Evolutionary conservation across 2,329 filamentous ascomycete species (phyloP), one percentile per base, ranked within the genome.

Genomic region (Acephala macrosclerotiorum): DNA sequence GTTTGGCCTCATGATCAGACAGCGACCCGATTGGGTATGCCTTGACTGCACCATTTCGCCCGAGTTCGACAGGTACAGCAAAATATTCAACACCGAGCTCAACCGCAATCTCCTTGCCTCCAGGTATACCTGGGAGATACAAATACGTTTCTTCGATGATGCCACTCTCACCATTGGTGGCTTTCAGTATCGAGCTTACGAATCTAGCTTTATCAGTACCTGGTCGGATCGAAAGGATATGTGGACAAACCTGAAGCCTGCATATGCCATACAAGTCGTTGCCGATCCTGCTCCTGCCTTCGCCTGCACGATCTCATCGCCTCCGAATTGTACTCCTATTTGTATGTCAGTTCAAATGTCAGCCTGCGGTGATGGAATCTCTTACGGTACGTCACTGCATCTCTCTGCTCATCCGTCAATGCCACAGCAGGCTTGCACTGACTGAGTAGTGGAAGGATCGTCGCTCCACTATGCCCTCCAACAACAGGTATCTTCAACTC

Each of bases 121-220:
- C 61, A 5, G 40, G 55, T 11, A 64, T 42, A 11, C 61, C 61
- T 26, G 61, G 61, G 11, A 64, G 55, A 45, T 64, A 64, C 29
- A 64, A 42, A 33, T 64, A 59, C n/a, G 61, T 64, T 42, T 64
- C 61, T 16, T 64, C 61, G 29, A 59, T 36, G 33, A 64, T 51
- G 2, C 56, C 40, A 35, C 25, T 59, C 33, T 59, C 49, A 6
- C 55, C 42, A 42, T 12, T 36, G n/a, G 26, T 33, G 3, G 61
- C 61, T n/a, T 42, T 64, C 55, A 64, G 42, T 16, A 64, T 64
- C 2, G 61, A 58, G 40, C 25, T 60, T 16, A 60, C 18, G 22
- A 60, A 60, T 33, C 58, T 60, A 26, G 8, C 2, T 11, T 29
- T 8, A 20, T 53, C 26, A 53, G 47, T 7, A 25, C n/a, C 12